phyloP scores from a whole-genome alignment of 2,329 filamentous ascomycete genomes.

The Colletotrichum sp. region DNA sequence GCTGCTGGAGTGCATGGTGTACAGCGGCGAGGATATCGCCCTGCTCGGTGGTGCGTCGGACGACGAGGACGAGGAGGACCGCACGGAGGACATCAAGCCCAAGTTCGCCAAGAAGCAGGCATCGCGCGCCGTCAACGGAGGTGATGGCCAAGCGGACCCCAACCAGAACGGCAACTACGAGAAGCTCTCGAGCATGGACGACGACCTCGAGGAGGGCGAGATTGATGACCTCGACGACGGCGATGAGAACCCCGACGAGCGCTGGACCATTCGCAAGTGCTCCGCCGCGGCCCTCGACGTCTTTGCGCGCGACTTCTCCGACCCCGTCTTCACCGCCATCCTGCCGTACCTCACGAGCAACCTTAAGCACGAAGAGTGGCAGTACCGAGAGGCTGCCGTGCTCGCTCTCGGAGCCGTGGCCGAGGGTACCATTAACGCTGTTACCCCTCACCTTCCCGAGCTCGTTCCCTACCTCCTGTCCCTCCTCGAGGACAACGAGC shows the following conservation, averaged over 20 bases:
- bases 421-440: conserved; percentile 89
- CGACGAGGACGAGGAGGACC: conserved; percentile 91
- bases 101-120: conserved; percentile 77
- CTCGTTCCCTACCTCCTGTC: conserved; percentile 90
- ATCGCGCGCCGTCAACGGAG: conserved; percentile 64
- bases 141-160: conserved; percentile 54
- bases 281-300: conserved; percentile 95
- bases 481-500: conserved; percentile 82
- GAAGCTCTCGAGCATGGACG: conserved; percentile 66
- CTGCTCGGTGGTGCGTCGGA: conserved; percentile 83
- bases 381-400: conserved; percentile 90
- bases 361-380: conserved; percentile 88
- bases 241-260: conserved; percentile 84
- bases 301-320: conserved; percentile 88
- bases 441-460: conserved; percentile 88
- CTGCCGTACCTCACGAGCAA: conserved; percentile 92
- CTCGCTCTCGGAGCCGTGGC: conserved; percentile 93
- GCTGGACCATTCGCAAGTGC: conserved; percentile 96
- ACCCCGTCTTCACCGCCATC: conserved; percentile 87
- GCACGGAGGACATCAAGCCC: conserved; percentile 89
- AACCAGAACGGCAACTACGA: conserved; percentile 61
- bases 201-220: conserved; percentile 87
- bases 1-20: conserved; percentile 93
- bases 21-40: conserved; percentile 90
- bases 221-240: conserved; percentile 74